Evolutionary conservation across 106 monocot genomes (phyloP), one percentile per base, ranked within the genome.

Genomic region (Apostasia ramifera): DNA sequence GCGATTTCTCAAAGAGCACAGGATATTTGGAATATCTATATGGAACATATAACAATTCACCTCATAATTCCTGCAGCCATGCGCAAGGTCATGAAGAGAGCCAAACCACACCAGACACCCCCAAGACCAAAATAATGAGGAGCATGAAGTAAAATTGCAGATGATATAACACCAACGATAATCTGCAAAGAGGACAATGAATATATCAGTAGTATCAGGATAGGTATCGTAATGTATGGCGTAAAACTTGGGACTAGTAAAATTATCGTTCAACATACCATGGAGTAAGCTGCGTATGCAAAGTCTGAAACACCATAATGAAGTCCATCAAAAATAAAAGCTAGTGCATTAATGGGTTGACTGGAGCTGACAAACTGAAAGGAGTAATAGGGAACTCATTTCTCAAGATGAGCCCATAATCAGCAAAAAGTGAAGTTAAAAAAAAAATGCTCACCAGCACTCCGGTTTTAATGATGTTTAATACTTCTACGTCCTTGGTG

Each of bases 221-320:
- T 43, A 58, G 38, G 13, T 40, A 74, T 47, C 11, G 5, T 37
- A 53, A 73, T 4, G 53, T 55, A 58, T 56, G 40, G 37, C 55
- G n/a, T 76, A 53, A 51, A 71, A 64, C 2, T 55, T 15, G 71
- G 2, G n/a, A 44, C 47, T 59, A 70, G 53, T 9, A 51, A 67
- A 8, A 10, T 43, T 63, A 53, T 47, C 15, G 53, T 44, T 9
- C 57, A 79, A 12, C 75, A 64, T 87, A 98, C 98, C 85, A 87
- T 93, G 42, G 98, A 80, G 66, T 71, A 74, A 44, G 92, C 92
- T 61, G 87, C 73, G 79, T 98, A 98, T 8, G 82, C 81, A 60
- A 98, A 98, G 82, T 98, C 98, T 53, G 98, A 98, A 75, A 98
- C 83, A 57, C 98, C 98, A 80, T 90, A 98, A 58, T 98, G 98